These are phyloP conservation scores for Metschnikowia anglica DNA, from an alignment of 805 yeast genomes.

Conservation along the genomic window DNA sequence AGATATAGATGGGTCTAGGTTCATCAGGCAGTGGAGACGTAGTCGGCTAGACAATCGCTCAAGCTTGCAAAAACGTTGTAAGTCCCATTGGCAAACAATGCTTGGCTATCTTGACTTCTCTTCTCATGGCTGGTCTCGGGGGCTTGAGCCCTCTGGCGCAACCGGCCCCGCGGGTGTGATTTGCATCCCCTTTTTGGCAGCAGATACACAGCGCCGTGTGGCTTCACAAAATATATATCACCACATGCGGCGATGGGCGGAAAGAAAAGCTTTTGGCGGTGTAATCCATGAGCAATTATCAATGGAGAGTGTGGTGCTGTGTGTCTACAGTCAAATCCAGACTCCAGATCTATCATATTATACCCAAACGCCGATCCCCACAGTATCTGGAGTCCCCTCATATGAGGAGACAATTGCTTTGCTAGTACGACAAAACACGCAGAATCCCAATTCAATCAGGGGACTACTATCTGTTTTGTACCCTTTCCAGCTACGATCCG, in stretches of 20 bases:
- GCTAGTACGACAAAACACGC: conserved; percentile 1
- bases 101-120: conserved; percentile 45
- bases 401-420: conserved; percentile 14
- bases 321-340: conserved; percentile 12
- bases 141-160: no score
- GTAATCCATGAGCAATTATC: conserved; percentile 13
- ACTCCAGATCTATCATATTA: conserved; percentile 13
- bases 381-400: conserved; percentile 15
- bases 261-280: not conserved
- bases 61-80: conserved; percentile 25
- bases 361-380: conserved; percentile 3
- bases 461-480: conserved; percentile 56
- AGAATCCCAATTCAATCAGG: not conserved
- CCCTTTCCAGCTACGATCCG: conserved; percentile 59
- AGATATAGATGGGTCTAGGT: conserved; percentile 39
- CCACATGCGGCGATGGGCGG: conserved; percentile 13
- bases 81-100: conserved; percentile 34
- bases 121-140: conserved; percentile 34
- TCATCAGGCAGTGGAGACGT: conserved; percentile 30
- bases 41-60: conserved; percentile 26
- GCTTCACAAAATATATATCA: conserved; percentile 4
- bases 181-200: not conserved
- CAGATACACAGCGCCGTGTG: no score
- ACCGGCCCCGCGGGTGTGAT: conserved; percentile 1
- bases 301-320: conserved; percentile 20